Conservation (phyloP, 768 basidiomycete genomes). For the Cyathus striatus region DNA sequence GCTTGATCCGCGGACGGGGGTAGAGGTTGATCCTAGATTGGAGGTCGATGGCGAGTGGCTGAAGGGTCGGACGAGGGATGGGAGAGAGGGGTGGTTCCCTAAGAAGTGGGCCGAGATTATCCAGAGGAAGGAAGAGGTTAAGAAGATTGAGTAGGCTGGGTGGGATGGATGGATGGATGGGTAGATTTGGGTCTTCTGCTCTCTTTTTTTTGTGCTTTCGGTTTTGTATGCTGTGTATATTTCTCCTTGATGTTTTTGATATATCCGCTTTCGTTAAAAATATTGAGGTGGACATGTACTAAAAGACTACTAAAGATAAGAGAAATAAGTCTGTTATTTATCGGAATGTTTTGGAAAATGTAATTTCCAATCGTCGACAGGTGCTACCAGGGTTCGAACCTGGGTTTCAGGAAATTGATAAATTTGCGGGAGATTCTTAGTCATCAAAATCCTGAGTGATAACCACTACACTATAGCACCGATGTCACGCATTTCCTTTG, state of each 20-base stretch:
- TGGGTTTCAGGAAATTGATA: too few relatives aligned
- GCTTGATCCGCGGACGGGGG: slow-evolving; percentile 63
- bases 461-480: too few relatives aligned
- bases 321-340: too few relatives aligned
- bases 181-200: neutral
- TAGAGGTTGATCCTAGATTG: slow-evolving; percentile 60
- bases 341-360: too few relatives aligned
- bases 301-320: neutral
- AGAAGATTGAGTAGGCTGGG: neutral
- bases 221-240: slow-evolving; percentile 2
- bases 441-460: too few relatives aligned
- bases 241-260: neutral
- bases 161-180: neutral
- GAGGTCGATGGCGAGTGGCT: slow-evolving; percentile 83
- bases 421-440: too few relatives aligned
- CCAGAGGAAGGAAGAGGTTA: slow-evolving; percentile 27
- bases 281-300: neutral
- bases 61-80: slow-evolving; percentile 90
- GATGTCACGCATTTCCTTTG: too few relatives aligned
- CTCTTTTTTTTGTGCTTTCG: slow-evolving; percentile 8
- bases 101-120: slow-evolving; percentile 80
- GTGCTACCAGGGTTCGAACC: too few relatives aligned
- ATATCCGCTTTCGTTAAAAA: neutral
- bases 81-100: slow-evolving; percentile 93
- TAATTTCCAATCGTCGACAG: too few relatives aligned